These are phyloP conservation scores for Penicillium psychrofluorescens DNA, from an alignment of 495 filamentous ascomycete genomes.

Conservation along the genomic window DNA sequence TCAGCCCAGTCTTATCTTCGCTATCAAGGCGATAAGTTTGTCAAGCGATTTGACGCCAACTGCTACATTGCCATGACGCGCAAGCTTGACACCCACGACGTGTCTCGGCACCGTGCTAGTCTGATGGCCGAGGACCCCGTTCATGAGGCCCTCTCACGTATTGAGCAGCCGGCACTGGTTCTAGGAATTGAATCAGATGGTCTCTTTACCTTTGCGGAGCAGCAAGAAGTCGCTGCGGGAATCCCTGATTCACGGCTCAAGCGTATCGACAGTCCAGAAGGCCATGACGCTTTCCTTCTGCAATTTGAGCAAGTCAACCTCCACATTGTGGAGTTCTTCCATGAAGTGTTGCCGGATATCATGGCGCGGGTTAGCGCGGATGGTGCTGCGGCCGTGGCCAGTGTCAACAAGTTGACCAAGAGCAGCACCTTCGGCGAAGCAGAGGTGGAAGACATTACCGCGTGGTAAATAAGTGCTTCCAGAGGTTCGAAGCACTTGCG, in stretches of 20 bases:
- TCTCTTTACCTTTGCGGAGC: constrained; percentile 93
- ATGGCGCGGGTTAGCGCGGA: constrained; percentile 56
- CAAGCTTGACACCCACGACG: constrained; percentile 97
- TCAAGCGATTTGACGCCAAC: constrained; percentile 93
- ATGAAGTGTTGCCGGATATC: constrained; percentile 75
- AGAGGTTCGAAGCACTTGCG: background rate
- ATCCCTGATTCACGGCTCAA: constrained; percentile 73
- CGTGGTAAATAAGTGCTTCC: constrained; percentile 55
- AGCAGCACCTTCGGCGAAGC: constrained; percentile 88
- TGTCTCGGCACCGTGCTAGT: constrained; percentile 61
- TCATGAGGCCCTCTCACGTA: constrained; percentile 64
- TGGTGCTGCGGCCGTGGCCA: constrained; percentile 27
- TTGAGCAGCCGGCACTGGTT: constrained; percentile 82
- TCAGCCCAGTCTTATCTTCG: constrained; percentile 95
- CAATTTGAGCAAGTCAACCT: constrained; percentile 96
- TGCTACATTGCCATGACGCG: constrained; percentile 98
- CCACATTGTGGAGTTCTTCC: constrained; percentile 78
- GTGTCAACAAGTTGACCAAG: constrained; percentile 52
- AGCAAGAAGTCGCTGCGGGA: constrained; percentile 78
- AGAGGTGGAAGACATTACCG: constrained; percentile 95
- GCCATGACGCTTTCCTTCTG: constrained; percentile 92
- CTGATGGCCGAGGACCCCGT: constrained; percentile 45
- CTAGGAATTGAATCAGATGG: constrained; percentile 92
- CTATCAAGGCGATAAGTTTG: constrained; percentile 97
- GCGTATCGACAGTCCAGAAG: constrained; percentile 87